Percentiles rank a stretch among this genome's conserved stretches.
Conservation (phyloP, 768 basidiomycete genomes). For the Flagelloscypha sp. region DNA sequence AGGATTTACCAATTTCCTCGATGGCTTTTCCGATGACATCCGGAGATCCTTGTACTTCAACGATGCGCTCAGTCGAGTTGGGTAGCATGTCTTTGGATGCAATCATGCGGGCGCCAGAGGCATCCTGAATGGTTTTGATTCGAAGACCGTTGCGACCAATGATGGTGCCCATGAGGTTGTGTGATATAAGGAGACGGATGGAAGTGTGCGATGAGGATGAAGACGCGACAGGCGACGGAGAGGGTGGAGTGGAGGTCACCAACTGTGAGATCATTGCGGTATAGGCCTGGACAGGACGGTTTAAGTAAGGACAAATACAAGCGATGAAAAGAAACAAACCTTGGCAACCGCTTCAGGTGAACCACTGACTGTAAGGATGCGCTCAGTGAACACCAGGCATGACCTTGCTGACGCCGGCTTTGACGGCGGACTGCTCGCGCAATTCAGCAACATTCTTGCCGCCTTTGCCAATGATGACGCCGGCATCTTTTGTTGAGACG, state of each 20-base stretch:
- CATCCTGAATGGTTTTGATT: slow-evolving; percentile 98
- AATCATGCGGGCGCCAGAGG: slow-evolving; percentile 94
- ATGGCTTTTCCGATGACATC: slow-evolving; percentile 91
- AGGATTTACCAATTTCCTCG: slow-evolving; percentile 90
- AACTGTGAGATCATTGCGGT: slow-evolving; percentile 90
- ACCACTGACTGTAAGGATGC: slow-evolving; percentile 91
- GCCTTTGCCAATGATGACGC: slow-evolving; percentile 93
- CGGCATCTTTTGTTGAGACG: slow-evolving; percentile 94
- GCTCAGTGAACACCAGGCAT: slow-evolving; percentile 93
- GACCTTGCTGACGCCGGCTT: slow-evolving; percentile 98
- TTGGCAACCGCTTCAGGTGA: slow-evolving; percentile 89
- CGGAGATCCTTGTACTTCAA: slow-evolving; percentile 92
- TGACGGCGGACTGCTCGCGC: slow-evolving; percentile 91
- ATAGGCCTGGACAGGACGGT: slow-evolving; percentile 59
- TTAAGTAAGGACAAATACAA: slow-evolving; percentile 11
- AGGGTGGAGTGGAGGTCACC: slow-evolving; percentile 71
- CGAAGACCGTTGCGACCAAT: slow-evolving; percentile 94
- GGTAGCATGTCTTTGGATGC: slow-evolving; percentile 99
- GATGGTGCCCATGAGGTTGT: slow-evolving; percentile 99
- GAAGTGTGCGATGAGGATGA: slow-evolving; percentile 75
- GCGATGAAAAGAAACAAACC: slow-evolving; percentile 33
- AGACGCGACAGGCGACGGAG: slow-evolving; percentile 57
- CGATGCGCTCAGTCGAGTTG: slow-evolving; percentile 97
- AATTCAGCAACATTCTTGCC: slow-evolving; percentile 98
- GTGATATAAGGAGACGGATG: slow-evolving; percentile 94